Conservation (phyloP, 306 rosid species). For the Prunus mongolica region DNA sequence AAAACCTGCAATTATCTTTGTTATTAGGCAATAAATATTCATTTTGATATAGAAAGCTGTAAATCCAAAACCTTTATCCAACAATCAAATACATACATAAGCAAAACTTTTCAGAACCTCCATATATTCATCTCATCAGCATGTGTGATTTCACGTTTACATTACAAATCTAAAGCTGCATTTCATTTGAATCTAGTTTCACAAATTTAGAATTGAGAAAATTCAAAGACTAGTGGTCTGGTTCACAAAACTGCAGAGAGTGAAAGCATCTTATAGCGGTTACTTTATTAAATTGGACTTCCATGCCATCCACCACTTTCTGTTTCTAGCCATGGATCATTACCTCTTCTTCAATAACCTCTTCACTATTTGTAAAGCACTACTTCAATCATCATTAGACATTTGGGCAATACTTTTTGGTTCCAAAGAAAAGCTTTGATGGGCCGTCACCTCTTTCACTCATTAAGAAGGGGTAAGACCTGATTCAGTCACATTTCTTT, state of each 20-base stretch:
- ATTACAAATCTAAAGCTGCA: background rate
- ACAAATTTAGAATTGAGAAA: background rate
- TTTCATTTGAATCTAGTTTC: background rate
- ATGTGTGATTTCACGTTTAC: background rate
- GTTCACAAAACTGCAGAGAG: background rate
- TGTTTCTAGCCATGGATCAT: too few relatives aligned
- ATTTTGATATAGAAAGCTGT: background rate
- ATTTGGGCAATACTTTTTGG: too few relatives aligned
- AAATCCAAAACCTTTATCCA: background rate
- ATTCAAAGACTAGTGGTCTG: background rate
- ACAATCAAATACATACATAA: background rate
- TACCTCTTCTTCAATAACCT: too few relatives aligned
- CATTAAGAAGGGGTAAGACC: too few relatives aligned
- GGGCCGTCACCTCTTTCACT: too few relatives aligned
- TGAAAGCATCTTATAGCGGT: background rate
- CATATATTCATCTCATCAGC: background rate
- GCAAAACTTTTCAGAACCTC: background rate
- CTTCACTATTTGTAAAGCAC: too few relatives aligned
- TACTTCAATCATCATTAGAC: too few relatives aligned
- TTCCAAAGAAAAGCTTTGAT: too few relatives aligned
- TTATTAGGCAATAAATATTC: background rate
- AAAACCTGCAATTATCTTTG: conserved; percentile 52
- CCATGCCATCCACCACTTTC: too few relatives aligned
- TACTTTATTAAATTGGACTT: background rate
- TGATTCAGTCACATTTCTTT: too few relatives aligned